Percentiles rank a stretch among this genome's conserved stretches.
Evolutionary conservation across 2,329 filamentous ascomycete genomes (phyloP).

Genomic region (Hypoxylon sp.): DNA sequence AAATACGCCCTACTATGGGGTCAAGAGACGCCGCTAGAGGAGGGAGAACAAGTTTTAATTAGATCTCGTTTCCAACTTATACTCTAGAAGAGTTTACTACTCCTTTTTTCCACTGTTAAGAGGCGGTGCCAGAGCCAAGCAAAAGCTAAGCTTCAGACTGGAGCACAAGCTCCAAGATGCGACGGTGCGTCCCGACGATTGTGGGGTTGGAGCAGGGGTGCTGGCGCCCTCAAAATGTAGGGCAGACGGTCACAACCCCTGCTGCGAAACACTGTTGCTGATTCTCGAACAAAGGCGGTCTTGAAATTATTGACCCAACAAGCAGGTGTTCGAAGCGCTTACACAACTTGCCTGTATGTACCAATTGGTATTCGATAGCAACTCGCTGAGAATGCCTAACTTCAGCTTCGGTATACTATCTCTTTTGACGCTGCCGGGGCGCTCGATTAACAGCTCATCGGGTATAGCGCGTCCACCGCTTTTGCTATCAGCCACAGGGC

Average conservation of each 20-base stretch:
- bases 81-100: not conserved
- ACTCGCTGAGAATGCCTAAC: not conserved
- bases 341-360: not conserved
- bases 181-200: constrained; percentile 32
- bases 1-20: not conserved
- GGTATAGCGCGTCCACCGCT: not conserved
- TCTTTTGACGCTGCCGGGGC: too few relatives aligned
- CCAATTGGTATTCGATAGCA: not conserved
- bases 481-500: not conserved
- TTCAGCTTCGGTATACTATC: not conserved
- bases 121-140: constrained; percentile 24
- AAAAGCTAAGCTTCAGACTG: constrained; percentile 41
- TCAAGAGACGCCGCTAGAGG: not conserved
- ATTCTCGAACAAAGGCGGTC: constrained; percentile 29
- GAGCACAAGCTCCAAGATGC: constrained; percentile 19
- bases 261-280: constrained; percentile 38
- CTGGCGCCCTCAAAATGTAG: constrained; percentile 26
- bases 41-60: not conserved
- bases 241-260: constrained; percentile 29
- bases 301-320: constrained; percentile 2
- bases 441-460: not conserved
- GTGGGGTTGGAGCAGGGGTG: constrained; percentile 35
- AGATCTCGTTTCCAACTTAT: not conserved
- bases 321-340: not conserved
- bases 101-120: not conserved